Percentiles rank a stretch among this genome's conserved stretches.
Evolutionary conservation across 768 basidiomycete genomes (phyloP).

Genomic region (Lentinula detonsa): DNA sequence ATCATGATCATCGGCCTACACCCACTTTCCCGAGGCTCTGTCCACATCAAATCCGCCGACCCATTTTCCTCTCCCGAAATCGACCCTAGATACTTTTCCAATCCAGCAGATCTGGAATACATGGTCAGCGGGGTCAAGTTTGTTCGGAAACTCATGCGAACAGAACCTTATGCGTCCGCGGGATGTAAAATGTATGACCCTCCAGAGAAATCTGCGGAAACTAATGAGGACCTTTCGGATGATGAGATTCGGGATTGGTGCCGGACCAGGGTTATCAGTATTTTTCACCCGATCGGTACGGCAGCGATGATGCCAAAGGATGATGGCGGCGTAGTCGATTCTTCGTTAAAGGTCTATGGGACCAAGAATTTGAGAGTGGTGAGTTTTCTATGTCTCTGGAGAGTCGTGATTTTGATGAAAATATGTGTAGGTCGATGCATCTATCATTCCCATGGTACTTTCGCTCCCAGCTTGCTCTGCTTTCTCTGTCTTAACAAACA

Average conservation of each 20-base stretch:
- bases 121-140: slow-evolving; percentile 20
- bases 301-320: slow-evolving; percentile 20
- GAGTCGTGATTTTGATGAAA: background rate
- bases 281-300: slow-evolving; percentile 15
- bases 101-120: slow-evolving; percentile 16
- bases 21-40: slow-evolving; percentile 33
- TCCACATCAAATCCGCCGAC: slow-evolving; percentile 35
- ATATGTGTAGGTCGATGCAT: background rate
- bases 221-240: slow-evolving; percentile 6
- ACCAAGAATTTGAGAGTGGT: slow-evolving; percentile 22
- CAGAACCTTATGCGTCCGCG: slow-evolving; percentile 4
- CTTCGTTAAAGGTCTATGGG: slow-evolving; percentile 25
- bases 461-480: background rate
- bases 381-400: background rate
- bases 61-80: slow-evolving; percentile 36
- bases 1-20: slow-evolving; percentile 21
- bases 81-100: slow-evolving; percentile 35
- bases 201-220: slow-evolving; percentile 4
- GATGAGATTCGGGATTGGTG: slow-evolving; percentile 1
- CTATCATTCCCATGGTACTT: background rate
- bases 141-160: slow-evolving; percentile 12
- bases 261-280: background rate
- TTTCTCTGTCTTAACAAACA: background rate
- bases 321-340: slow-evolving; percentile 27
- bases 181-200: slow-evolving; percentile 9